phyloP scores from a whole-genome alignment of 176 grass and related monocot genomes.

The Bonia amplexicaulis region DNA sequence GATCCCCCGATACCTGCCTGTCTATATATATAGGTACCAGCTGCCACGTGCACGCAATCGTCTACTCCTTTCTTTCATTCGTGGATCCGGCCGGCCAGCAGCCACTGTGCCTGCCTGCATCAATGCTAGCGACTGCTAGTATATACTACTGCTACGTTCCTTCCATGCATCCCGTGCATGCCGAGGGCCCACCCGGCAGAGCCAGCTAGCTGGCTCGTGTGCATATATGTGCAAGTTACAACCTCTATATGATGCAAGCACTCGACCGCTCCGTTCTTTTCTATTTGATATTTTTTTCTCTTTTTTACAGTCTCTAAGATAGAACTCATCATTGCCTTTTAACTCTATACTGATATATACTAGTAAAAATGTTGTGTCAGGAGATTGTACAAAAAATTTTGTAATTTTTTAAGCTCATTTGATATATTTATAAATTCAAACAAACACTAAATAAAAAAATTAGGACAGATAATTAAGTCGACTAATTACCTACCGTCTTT shows the following conservation, averaged over 20 bases:
- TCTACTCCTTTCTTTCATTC: background rate
- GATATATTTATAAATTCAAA: no score
- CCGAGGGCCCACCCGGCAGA: background rate
- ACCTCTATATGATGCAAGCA: background rate
- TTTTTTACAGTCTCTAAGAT: no score
- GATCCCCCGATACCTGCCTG: slow-evolving; percentile 25
- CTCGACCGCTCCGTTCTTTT: no score
- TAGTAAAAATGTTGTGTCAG: no score
- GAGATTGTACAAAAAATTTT: no score
- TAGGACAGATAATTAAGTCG: no score
- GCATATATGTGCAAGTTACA: background rate
- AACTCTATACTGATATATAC: no score
- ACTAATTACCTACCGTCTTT: no score
- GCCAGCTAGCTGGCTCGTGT: background rate
- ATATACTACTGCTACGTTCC: background rate
- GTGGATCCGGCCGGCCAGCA: background rate
- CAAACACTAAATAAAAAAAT: no score
- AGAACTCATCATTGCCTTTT: no score
- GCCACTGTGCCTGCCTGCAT: background rate
- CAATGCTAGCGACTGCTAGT: background rate
- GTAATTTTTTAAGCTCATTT: no score
- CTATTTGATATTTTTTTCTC: no score
- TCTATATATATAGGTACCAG: background rate
- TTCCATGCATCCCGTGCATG: background rate
- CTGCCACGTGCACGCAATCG: background rate